Evolutionary conservation across 768 basidiomycete species (phyloP).

Genomic region (Hydnomerulius pinastri): DNA sequence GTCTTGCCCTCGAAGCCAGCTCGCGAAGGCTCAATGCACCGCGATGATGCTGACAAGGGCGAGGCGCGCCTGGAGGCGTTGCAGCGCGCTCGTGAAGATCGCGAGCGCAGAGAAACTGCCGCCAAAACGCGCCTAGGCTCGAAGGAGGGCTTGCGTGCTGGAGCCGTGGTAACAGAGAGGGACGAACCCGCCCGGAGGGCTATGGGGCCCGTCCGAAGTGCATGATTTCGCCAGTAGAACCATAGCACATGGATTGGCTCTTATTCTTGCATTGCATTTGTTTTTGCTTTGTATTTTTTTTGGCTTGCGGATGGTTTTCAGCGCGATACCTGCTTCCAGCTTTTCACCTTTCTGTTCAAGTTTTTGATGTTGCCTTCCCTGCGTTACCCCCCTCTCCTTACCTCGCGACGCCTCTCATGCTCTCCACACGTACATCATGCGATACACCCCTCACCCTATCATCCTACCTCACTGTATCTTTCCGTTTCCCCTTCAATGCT

Average conservation of each 20-base stretch:
- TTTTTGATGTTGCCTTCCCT: conserved; percentile 11
- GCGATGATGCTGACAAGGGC: conserved; percentile 4
- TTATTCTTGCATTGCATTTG: conserved; percentile 9
- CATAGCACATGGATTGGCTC: neutral
- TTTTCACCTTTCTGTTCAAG: neutral
- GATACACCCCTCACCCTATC: conserved; percentile 9
- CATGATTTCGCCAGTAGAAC: conserved; percentile 2
- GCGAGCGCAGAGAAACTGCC: conserved; percentile 25
- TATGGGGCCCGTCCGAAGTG: conserved; percentile 29
- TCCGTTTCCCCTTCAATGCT: neutral
- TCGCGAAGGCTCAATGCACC: neutral
- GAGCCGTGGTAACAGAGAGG: conserved; percentile 27
- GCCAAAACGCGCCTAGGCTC: conserved; percentile 24
- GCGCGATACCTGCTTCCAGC: conserved; percentile 13
- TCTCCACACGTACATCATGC: conserved; percentile 1
- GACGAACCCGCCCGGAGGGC: conserved; percentile 33
- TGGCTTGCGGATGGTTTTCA: conserved; percentile 4
- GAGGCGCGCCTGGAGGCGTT: conserved; percentile 2
- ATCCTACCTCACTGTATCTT: conserved; percentile 5
- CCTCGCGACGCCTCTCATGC: conserved; percentile 5
- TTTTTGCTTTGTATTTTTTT: neutral
- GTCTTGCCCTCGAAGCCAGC: conserved; percentile 6
- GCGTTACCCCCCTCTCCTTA: neutral
- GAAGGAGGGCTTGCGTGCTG: conserved; percentile 32
- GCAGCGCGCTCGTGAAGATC: conserved; percentile 22